Conservation (phyloP, 1,284 basidiomycete species). For the Boletellus dicymbophilus region DNA sequence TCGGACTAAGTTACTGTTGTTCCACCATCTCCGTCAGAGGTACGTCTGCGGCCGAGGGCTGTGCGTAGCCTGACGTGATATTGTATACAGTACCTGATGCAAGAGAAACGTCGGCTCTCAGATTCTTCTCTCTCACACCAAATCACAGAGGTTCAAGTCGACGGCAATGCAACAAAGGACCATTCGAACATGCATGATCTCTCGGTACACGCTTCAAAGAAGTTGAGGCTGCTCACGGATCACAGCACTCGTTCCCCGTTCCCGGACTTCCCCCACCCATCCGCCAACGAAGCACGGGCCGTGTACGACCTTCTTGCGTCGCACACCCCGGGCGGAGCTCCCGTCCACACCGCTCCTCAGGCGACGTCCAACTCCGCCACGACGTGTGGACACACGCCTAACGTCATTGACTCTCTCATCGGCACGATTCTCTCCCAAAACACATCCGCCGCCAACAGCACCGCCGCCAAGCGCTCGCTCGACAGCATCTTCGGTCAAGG, state of each 20-base stretch:
- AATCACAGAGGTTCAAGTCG: too few relatives aligned
- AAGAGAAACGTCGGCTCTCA: too few relatives aligned
- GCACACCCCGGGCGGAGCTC: slow-evolving; percentile 28
- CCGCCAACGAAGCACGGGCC: slow-evolving; percentile 45
- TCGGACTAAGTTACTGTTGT: too few relatives aligned
- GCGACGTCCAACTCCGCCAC: slow-evolving; percentile 42
- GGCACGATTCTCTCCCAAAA: slow-evolving; percentile 77
- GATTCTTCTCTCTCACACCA: too few relatives aligned
- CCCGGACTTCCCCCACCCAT: slow-evolving; percentile 52
- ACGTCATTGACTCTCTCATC: slow-evolving; percentile 73
- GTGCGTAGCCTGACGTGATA: too few relatives aligned
- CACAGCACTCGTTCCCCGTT: slow-evolving; percentile 53
- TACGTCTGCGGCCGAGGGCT: too few relatives aligned
- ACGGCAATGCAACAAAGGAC: too few relatives aligned
- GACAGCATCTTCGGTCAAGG: slow-evolving; percentile 57
- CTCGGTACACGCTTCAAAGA: slow-evolving; percentile 40
- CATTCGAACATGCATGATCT: too few relatives aligned
- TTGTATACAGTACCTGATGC: too few relatives aligned
- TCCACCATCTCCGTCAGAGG: too few relatives aligned
- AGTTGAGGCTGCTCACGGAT: slow-evolving; percentile 50
- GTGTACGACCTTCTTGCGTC: slow-evolving; percentile 49
- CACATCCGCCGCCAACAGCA: slow-evolving; percentile 65
- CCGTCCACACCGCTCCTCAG: slow-evolving; percentile 19
- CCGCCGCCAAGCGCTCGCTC: slow-evolving; percentile 61
- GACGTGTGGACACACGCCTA: slow-evolving; percentile 58